Evolutionary conservation across 2,329 filamentous ascomycete species (phyloP).

Genomic region (Colletotrichum neosansevieriae): DNA sequence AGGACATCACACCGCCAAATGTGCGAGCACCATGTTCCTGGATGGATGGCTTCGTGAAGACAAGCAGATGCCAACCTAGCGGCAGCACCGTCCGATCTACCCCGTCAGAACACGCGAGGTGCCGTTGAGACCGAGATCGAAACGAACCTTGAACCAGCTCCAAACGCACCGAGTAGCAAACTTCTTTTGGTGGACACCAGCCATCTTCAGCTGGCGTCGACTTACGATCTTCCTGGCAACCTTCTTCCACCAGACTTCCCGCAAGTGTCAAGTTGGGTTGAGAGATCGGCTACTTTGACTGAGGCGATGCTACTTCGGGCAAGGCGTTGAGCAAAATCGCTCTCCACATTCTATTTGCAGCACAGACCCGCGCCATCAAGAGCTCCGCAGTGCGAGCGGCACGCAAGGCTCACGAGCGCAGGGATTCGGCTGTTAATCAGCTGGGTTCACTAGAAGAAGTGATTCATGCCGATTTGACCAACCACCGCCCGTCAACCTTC

Average conservation of each 20-base stretch:
- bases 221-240: conserved; percentile 8
- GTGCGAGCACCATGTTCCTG: conserved; percentile 21
- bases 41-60: neutral
- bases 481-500: conserved; percentile 10
- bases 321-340: conserved; percentile 14
- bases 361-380: conserved; percentile 24
- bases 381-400: conserved; percentile 20
- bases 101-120: conserved; percentile 30
- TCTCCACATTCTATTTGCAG: conserved; percentile 7
- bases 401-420: conserved; percentile 20
- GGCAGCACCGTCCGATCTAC: conserved; percentile 33
- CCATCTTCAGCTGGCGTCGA: conserved; percentile 4
- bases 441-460: conserved; percentile 14
- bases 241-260: conserved; percentile 7
- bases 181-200: conserved; percentile 17
- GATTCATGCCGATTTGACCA: conserved; percentile 26
- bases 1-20: conserved; percentile 31
- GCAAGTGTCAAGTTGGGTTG: conserved; percentile 19
- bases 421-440: conserved; percentile 22
- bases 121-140: conserved; percentile 35
- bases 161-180: conserved; percentile 35
- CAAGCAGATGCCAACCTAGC: conserved; percentile 22
- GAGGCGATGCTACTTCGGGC: conserved; percentile 14
- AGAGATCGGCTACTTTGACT: conserved; percentile 6
- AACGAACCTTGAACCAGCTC: conserved; percentile 35